Evolutionary conservation across 2,329 filamentous ascomycete genomes (phyloP).

Genomic region (Aspergillus spinulosporus): DNA sequence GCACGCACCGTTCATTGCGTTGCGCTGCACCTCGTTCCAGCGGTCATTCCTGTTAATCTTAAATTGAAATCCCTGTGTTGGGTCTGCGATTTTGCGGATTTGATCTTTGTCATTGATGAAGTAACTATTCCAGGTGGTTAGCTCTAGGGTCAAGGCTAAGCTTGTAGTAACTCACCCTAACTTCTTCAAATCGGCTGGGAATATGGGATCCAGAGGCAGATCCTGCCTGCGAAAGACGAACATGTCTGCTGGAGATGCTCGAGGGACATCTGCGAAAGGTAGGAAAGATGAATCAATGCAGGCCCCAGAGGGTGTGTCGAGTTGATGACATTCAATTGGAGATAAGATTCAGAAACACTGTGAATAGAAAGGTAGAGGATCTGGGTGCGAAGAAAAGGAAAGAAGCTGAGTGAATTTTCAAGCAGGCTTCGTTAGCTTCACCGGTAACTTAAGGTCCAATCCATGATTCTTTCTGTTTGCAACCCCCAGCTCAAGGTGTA

Average conservation of each 20-base stretch:
- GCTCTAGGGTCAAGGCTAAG: no score
- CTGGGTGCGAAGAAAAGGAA: background rate
- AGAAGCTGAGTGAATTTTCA: background rate
- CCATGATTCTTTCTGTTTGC: background rate
- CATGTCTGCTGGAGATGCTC: constrained; percentile 54
- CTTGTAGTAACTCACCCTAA: constrained; percentile 63
- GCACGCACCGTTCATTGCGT: constrained; percentile 65
- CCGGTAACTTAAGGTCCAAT: background rate
- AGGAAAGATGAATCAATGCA: background rate
- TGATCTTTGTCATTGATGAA: constrained; percentile 75
- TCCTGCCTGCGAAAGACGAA: constrained; percentile 69
- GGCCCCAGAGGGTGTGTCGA: background rate
- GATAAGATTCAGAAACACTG: background rate
- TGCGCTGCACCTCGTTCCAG: constrained; percentile 72
- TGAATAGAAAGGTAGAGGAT: background rate
- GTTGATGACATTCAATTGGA: background rate
- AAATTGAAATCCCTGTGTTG: constrained; percentile 71
- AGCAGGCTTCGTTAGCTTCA: background rate
- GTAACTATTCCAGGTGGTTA: constrained; percentile 56
- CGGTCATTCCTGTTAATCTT: constrained; percentile 72
- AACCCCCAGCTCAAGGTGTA: background rate
- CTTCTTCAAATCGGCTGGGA: constrained; percentile 63
- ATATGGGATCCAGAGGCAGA: constrained; percentile 70
- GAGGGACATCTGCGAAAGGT: background rate
- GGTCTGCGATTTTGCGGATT: constrained; percentile 68